These are phyloP conservation scores for Fusarium temperatum DNA, from an alignment of 2,329 filamentous ascomycete genomes.

Conservation along the genomic window DNA sequence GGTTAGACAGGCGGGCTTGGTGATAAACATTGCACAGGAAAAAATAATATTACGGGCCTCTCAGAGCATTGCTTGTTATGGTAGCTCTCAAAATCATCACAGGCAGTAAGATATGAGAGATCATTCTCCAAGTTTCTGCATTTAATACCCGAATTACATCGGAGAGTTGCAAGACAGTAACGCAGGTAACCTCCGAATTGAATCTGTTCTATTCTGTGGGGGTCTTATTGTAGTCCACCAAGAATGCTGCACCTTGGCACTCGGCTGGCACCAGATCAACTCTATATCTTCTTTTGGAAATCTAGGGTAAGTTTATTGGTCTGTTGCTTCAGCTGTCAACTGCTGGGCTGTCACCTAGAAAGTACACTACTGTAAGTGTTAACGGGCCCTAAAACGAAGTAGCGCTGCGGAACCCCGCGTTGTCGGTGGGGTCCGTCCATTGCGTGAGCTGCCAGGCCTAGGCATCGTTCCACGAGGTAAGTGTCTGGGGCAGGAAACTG, in stretches of 20 bases:
- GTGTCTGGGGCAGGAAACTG: background rate
- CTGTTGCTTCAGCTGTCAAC: conserved; percentile 22
- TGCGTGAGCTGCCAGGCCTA: background rate
- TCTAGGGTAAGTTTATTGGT: conserved; percentile 24
- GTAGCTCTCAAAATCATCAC: background rate
- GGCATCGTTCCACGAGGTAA: conserved; percentile 30
- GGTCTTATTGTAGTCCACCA: background rate
- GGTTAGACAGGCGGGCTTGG: background rate
- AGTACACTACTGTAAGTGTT: conserved; percentile 22
- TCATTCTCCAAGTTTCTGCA: background rate
- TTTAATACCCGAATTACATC: background rate
- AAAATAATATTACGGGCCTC: background rate
- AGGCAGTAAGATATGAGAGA: background rate
- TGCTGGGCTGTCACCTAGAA: background rate
- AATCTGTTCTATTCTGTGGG: background rate
- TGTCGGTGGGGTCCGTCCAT: conserved; percentile 9
- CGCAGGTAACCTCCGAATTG: background rate
- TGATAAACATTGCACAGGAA: background rate
- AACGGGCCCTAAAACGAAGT: conserved; percentile 25
- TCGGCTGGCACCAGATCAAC: background rate
- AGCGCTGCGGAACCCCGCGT: conserved; percentile 40
- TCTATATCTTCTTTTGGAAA: background rate
- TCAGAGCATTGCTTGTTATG: background rate
- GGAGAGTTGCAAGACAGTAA: background rate
- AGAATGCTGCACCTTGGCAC: background rate